Base-by-base conservation (phyloP, 1,284 basidiomycete genomes). In the Ganoderma multipileum region DNA sequence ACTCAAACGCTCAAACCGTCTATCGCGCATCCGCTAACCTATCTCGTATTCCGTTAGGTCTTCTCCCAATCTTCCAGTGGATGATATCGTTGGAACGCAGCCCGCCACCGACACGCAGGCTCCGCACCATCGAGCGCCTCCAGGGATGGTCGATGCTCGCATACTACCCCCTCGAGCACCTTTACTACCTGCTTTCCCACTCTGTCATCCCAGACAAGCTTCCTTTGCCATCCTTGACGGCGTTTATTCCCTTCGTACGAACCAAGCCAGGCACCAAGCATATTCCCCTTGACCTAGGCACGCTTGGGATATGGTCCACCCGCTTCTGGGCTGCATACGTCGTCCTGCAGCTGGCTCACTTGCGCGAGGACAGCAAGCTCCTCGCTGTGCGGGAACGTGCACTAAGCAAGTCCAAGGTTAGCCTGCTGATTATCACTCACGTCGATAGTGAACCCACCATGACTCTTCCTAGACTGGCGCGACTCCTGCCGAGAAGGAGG, bases 131-230 rank as follows among this genome's bases (percentile, higher is more conserved):
- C 61, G 92, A 95, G 75, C 89, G 92, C 33, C 81, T 94, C 11
- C 94, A 95, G 77, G 93, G 90, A 23, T 93, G 92, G 90, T 88
- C 91, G 0, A 95, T 95, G 93, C 82, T 95, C 23, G 85, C 83
- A 1, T 95, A 92, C 81, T 95, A 92, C 76, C 93, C 93, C 1
- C 83, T 95, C 63, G 93, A 95, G 75, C 92, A 95, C 74, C 79
- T 92, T 39, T 91, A 86, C 75, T 95, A 93, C 77, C 83, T 95
- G 66, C 80, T 85, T 36, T 83, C 86, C 1, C 88, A 93, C 74
- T 83, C 85, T 23, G 81, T 95, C 63, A 85, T 94, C 63, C 89
- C 91, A 6, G 72, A 85, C 3, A 81, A 83, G 30, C 74, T 91
- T 52, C 78, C 85, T 23, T 76, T 86, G 12, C 70, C 80, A 8